phyloP scores from a whole-genome alignment of 805 yeast genomes.

The Debaryomyces maramus region DNA sequence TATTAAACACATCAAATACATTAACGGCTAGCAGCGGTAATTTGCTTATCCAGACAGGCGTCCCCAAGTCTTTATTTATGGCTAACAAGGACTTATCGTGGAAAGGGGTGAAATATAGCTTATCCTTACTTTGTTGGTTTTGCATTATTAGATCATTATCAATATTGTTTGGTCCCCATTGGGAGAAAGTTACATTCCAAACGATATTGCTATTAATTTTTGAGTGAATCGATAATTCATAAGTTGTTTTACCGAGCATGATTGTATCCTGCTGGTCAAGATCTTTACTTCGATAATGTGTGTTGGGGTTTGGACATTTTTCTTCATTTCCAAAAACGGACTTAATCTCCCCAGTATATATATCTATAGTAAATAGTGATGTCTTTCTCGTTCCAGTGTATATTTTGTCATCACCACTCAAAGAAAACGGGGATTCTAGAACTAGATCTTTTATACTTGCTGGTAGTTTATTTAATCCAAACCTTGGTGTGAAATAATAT shows the following conservation, averaged over 20 bases:
- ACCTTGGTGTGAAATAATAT: slow-evolving; percentile 71
- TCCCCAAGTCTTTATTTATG: slow-evolving; percentile 62
- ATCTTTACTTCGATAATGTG: slow-evolving; percentile 14
- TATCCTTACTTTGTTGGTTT: slow-evolving; percentile 60
- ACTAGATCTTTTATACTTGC: slow-evolving; percentile 77
- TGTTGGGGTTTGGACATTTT: slow-evolving; percentile 36
- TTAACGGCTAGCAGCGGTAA: slow-evolving; percentile 71
- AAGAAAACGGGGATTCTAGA: slow-evolving; percentile 79
- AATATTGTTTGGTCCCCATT: slow-evolving; percentile 90
- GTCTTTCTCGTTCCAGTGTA: slow-evolving; percentile 86
- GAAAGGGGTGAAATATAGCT: slow-evolving; percentile 77
- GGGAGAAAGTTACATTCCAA: slow-evolving; percentile 84
- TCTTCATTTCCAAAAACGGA: slow-evolving; percentile 60
- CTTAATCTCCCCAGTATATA: slow-evolving; percentile 70
- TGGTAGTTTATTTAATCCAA: slow-evolving; percentile 80
- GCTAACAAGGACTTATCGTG: slow-evolving; percentile 80
- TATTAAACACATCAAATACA: slow-evolving; percentile 71
- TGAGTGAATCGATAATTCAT: slow-evolving; percentile 75
- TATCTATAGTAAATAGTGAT: slow-evolving; percentile 70
- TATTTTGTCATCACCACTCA: slow-evolving; percentile 71
- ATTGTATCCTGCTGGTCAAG: slow-evolving; percentile 33
- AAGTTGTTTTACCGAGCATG: slow-evolving; percentile 69
- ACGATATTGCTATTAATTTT: slow-evolving; percentile 53
- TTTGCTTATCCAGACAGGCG: slow-evolving; percentile 77
- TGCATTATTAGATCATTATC: slow-evolving; percentile 54